phyloP scores from a whole-genome alignment of 2,329 filamentous ascomycete species.

The Chaetomium strumarium region DNA sequence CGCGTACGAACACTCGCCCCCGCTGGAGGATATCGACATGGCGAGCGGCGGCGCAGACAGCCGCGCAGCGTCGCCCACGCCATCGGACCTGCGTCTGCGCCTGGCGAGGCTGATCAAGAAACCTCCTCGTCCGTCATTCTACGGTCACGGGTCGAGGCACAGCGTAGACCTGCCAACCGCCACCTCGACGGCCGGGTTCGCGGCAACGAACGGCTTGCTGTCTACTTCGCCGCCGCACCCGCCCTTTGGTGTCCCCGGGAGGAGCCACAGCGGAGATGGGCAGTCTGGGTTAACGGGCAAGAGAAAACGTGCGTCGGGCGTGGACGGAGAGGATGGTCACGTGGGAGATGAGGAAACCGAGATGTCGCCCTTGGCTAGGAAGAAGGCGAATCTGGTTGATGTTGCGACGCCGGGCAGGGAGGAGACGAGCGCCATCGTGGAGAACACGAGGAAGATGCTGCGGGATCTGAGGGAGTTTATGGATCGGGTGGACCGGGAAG shows the following conservation, averaged over 20 bases:
- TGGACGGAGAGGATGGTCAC: not conserved
- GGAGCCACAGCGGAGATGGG: not conserved
- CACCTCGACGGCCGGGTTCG: not conserved
- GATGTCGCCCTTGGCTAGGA: slow-evolving; percentile 8
- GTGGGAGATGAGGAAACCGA: not conserved
- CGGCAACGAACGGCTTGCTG: not conserved
- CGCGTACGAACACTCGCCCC: slow-evolving; percentile 12
- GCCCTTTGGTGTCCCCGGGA: not conserved
- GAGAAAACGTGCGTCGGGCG: slow-evolving; percentile 8
- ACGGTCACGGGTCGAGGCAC: not conserved
- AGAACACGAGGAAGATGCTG: slow-evolving; percentile 23
- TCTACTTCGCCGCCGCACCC: slow-evolving; percentile 6
- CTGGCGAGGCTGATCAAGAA: slow-evolving; percentile 13
- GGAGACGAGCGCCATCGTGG: slow-evolving; percentile 22
- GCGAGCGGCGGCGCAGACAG: not conserved
- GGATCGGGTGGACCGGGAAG: slow-evolving; percentile 23
- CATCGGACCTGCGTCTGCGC: slow-evolving; percentile 8
- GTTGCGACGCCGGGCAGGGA: slow-evolving; percentile 4
- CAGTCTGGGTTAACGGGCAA: slow-evolving; percentile 1
- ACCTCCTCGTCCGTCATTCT: not conserved
- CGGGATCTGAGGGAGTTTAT: slow-evolving; percentile 25
- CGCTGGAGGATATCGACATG: not conserved
- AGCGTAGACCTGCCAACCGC: slow-evolving; percentile 5
- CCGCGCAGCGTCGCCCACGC: slow-evolving; percentile 5
- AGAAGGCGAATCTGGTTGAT: slow-evolving; percentile 3